Evolutionary conservation across 2,329 filamentous ascomycete species (phyloP).

Genomic region (Botryosphaeria dothidea): DNA sequence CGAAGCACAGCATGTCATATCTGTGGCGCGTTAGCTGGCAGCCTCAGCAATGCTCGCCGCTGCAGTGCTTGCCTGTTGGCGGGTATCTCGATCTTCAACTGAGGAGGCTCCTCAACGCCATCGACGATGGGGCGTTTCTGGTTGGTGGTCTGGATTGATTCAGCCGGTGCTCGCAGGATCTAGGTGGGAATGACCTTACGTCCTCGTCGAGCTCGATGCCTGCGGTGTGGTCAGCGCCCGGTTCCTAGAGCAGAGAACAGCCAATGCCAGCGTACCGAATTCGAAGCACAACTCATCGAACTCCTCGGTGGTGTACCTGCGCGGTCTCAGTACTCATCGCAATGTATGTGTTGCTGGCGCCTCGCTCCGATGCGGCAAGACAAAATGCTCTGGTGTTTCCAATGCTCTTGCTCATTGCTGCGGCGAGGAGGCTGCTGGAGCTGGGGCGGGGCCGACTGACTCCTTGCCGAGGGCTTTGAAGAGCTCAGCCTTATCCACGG

Average conservation of each 20-base stretch:
- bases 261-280: constrained; percentile 61
- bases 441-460: constrained; percentile 51
- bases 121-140: constrained; percentile 71
- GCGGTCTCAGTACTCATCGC: not conserved
- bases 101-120: constrained; percentile 81
- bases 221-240: constrained; percentile 27
- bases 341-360: not conserved
- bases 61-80: constrained; percentile 73
- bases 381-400: not conserved
- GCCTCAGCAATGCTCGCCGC: not conserved
- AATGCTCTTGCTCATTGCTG: constrained; percentile 5
- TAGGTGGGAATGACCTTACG: constrained; percentile 37
- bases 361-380: not conserved
- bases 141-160: constrained; percentile 61
- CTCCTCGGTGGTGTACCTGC: constrained; percentile 83
- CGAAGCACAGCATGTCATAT: constrained; percentile 94
- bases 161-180: constrained; percentile 1
- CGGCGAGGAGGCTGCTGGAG: not conserved
- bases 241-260: not conserved
- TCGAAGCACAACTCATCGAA: constrained; percentile 99
- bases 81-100: constrained; percentile 97
- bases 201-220: constrained; percentile 96
- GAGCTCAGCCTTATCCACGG: constrained; percentile 93
- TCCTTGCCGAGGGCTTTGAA: constrained; percentile 89
- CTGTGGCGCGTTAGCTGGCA: constrained; percentile 31